These are phyloP conservation scores for Clonostachys rhizophaga DNA, from an alignment of 2,329 filamentous ascomycete genomes.

Conservation along the genomic window DNA sequence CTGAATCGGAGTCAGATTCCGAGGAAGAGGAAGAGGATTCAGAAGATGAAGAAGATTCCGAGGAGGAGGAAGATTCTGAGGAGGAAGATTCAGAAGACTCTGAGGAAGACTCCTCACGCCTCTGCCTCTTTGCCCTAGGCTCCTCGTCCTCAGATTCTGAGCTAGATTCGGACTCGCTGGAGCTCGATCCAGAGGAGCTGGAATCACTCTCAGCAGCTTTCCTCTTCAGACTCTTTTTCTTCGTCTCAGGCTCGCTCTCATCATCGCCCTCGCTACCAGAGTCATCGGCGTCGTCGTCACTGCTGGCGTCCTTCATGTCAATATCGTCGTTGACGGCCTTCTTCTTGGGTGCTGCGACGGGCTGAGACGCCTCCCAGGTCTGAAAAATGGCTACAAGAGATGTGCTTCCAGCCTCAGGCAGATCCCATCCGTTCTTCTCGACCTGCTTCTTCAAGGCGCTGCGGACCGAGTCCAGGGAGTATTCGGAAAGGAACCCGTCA, in stretches of 20 bases:
- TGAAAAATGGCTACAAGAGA: slow-evolving; percentile 46
- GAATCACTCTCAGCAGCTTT: slow-evolving; percentile 26
- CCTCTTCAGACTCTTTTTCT: slow-evolving; percentile 28
- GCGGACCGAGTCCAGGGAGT: slow-evolving; percentile 1
- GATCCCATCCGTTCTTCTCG: slow-evolving; percentile 44
- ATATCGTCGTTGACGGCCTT: slow-evolving; percentile 30
- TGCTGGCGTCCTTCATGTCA: slow-evolving; percentile 40
- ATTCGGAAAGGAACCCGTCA: slow-evolving; percentile 55
- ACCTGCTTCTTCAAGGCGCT: slow-evolving; percentile 60
- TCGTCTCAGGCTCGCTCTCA: slow-evolving; percentile 11
- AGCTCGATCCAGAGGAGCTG: slow-evolving; percentile 25
- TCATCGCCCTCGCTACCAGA: slow-evolving; percentile 14
- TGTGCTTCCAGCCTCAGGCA: slow-evolving; percentile 17
- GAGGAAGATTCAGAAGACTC: slow-evolving; percentile 17
- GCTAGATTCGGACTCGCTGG: slow-evolving; percentile 38
- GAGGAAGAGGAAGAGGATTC: slow-evolving; percentile 9
- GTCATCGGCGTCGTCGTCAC: slow-evolving; percentile 18
- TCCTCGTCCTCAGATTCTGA: slow-evolving; percentile 45
- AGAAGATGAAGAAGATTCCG: slow-evolving; percentile 21
- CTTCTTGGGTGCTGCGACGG: slow-evolving; percentile 12
- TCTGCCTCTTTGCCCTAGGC: slow-evolving; percentile 7
- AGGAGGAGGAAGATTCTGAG: slow-evolving; percentile 28
- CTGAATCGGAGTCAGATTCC: slow-evolving; percentile 28
- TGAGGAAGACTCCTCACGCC: slow-evolving; percentile 7
- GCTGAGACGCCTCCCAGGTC: slow-evolving; percentile 36